Evolutionary conservation across 305 asterid genomes (phyloP).

Genomic region (Plantago coronopus): DNA sequence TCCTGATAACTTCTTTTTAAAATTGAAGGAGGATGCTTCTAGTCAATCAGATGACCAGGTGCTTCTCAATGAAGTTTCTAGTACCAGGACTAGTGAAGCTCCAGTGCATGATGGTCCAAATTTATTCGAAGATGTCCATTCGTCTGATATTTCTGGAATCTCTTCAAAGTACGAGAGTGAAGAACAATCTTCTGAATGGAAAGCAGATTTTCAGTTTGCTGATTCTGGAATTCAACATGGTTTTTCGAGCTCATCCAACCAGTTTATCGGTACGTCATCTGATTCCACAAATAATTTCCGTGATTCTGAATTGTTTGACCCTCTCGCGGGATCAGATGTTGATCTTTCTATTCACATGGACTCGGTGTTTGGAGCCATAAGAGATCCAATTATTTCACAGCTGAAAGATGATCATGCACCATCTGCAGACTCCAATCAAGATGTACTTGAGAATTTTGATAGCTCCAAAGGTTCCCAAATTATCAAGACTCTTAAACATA

Average conservation of each 20-base stretch:
- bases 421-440: slow-evolving; percentile 42
- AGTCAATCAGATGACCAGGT: slow-evolving; percentile 32
- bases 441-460: slow-evolving; percentile 43
- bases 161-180: slow-evolving; percentile 28
- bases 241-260: slow-evolving; percentile 31
- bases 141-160: slow-evolving; percentile 37
- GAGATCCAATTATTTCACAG: slow-evolving; percentile 33
- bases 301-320: slow-evolving; percentile 18
- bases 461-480: slow-evolving; percentile 32
- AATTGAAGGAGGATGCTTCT: slow-evolving; percentile 31
- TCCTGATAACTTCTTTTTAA: slow-evolving; percentile 53
- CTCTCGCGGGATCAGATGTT: slow-evolving; percentile 28
- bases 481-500: slow-evolving; percentile 31
- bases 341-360: slow-evolving; percentile 58
- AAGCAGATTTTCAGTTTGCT: slow-evolving; percentile 69
- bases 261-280: slow-evolving; percentile 28
- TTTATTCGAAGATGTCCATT: slow-evolving; percentile 45
- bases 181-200: slow-evolving; percentile 56
- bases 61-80: slow-evolving; percentile 23
- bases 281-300: slow-evolving; percentile 31
- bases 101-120: slow-evolving; percentile 37
- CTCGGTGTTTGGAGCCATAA: slow-evolving; percentile 48
- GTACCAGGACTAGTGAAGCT: slow-evolving; percentile 22
- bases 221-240: slow-evolving; percentile 33
- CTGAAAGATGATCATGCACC: slow-evolving; percentile 30